Conservation (phyloP, 2,329 filamentous ascomycete species). For the Beauveria brongniartii region DNA sequence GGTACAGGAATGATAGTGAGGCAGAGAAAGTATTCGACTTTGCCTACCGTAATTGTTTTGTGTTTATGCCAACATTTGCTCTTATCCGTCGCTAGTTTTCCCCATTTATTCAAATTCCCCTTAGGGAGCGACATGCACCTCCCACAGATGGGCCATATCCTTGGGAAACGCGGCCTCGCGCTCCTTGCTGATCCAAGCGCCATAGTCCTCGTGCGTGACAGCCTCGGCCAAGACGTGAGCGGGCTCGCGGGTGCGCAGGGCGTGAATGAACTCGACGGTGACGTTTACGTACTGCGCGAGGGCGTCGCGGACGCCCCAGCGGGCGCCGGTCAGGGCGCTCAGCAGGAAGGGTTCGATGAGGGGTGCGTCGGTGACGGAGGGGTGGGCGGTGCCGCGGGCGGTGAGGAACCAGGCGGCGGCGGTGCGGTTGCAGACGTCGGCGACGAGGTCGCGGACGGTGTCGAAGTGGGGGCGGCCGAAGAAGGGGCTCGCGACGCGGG, state of each 20-base stretch:
- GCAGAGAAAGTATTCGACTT: neutral
- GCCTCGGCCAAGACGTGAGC: constrained; percentile 41
- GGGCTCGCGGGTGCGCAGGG: constrained; percentile 32
- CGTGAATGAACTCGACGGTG: constrained; percentile 49
- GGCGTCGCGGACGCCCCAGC: constrained; percentile 47
- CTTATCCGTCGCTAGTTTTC: neutral
- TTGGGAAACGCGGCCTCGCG: constrained; percentile 24
- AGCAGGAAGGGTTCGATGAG: constrained; percentile 54
- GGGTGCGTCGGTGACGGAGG: constrained; percentile 58
- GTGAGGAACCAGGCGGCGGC: constrained; percentile 47
- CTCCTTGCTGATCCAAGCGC: constrained; percentile 31
- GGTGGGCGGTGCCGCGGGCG: constrained; percentile 48
- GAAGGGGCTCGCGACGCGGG: constrained; percentile 45
- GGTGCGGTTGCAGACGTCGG: constrained; percentile 34
- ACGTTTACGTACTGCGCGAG: constrained; percentile 53
- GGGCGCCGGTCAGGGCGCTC: constrained; percentile 52
- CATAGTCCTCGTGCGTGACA: constrained; percentile 34
- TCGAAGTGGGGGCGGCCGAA: constrained; percentile 58
- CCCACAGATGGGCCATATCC: constrained; percentile 30
- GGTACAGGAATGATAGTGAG: neutral
- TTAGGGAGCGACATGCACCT: constrained; percentile 32
- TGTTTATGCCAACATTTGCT: neutral
- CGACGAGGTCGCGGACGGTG: constrained; percentile 49
- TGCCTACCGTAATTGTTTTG: neutral
- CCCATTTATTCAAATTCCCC: neutral